phyloP scores from a whole-genome alignment of 2,329 filamentous ascomycete species.

The Ophiocordyceps camponoti-floridani region DNA sequence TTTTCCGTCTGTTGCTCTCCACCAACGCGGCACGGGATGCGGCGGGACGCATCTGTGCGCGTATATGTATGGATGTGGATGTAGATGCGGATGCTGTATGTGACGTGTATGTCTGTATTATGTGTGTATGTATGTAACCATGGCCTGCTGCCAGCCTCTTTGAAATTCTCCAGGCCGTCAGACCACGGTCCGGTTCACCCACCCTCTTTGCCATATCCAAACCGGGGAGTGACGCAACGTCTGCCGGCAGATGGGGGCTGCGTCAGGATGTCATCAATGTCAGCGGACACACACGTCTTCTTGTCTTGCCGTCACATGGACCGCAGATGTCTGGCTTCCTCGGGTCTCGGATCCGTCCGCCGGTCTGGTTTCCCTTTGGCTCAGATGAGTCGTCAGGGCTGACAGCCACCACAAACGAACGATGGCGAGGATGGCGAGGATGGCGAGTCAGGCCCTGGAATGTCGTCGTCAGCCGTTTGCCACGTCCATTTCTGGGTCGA shows the following conservation, averaged over 20 bases:
- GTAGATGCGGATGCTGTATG: too few relatives aligned
- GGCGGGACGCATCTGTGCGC: background rate
- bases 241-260: background rate
- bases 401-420: background rate
- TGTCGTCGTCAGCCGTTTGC: too few relatives aligned
- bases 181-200: too few relatives aligned
- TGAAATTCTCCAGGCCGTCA: background rate
- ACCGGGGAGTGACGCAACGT: background rate
- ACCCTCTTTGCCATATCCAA: background rate
- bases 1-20: background rate
- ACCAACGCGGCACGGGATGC: background rate
- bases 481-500: too few relatives aligned
- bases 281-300: background rate
- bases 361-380: background rate
- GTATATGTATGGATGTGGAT: too few relatives aligned
- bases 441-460: too few relatives aligned
- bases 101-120: too few relatives aligned
- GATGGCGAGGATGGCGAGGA: too few relatives aligned
- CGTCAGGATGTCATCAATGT: background rate
- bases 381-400: background rate
- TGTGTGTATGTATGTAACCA: background rate
- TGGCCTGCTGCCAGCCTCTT: background rate
- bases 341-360: background rate
- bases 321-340: background rate
- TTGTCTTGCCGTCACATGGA: background rate